Evolutionary conservation across 169 alveolate genomes (phyloP).

Genomic region (Babesia bigemina): DNA sequence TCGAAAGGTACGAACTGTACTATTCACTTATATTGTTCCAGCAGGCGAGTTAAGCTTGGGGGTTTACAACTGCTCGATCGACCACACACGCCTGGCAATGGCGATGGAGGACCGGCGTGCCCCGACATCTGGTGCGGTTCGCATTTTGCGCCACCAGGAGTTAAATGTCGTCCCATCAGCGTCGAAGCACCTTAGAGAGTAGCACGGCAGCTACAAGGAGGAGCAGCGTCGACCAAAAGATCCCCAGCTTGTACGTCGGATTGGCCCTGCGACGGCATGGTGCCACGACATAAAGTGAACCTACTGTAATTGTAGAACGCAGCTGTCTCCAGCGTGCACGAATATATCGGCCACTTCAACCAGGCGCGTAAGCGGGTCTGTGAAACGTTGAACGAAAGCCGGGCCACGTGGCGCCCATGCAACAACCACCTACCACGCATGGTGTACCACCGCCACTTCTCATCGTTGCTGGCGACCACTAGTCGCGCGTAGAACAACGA

Average conservation of each 20-base stretch:
- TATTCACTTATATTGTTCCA: background rate
- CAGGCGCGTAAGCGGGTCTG: slow-evolving; percentile 40
- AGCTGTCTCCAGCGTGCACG: slow-evolving; percentile 26
- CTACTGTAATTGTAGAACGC: slow-evolving; percentile 27
- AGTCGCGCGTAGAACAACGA: slow-evolving; percentile 26
- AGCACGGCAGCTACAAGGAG: background rate
- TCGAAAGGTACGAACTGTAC: slow-evolving; percentile 1
- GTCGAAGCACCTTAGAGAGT: background rate
- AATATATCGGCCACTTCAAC: slow-evolving; percentile 22
- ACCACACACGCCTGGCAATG: slow-evolving; percentile 13
- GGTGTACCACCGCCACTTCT: slow-evolving; percentile 39
- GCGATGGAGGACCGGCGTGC: slow-evolving; percentile 1
- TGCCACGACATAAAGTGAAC: background rate
- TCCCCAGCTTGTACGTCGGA: background rate
- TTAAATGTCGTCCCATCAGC: slow-evolving; percentile 4
- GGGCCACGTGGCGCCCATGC: too few relatives aligned
- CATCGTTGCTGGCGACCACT: slow-evolving; percentile 7
- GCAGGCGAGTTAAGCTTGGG: slow-evolving; percentile 36
- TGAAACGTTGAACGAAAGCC: background rate
- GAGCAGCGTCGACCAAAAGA: background rate
- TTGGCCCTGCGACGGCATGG: background rate
- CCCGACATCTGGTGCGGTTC: background rate
- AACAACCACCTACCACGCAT: slow-evolving; percentile 12
- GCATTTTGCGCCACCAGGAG: slow-evolving; percentile 15
- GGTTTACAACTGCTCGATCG: slow-evolving; percentile 60